These are phyloP conservation scores for Zalaria obscura DNA, from an alignment of 2,329 filamentous ascomycete species.

Conservation along the genomic window DNA sequence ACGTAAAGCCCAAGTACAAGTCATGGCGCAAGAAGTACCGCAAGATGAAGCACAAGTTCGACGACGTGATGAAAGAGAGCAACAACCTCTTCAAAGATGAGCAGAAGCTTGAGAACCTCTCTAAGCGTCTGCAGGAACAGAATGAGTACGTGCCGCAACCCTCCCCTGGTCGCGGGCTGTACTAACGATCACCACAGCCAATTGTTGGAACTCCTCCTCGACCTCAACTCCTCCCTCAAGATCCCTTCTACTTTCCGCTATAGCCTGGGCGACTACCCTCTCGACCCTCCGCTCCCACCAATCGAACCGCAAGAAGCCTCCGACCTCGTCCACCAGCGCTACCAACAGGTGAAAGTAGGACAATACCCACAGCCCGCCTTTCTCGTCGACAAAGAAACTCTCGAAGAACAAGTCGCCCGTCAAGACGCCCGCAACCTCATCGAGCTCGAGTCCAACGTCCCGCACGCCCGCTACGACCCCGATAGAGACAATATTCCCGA, in stretches of 20 bases:
- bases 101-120: conserved; percentile 65
- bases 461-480: conserved; percentile 16
- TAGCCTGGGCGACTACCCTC: conserved; percentile 39
- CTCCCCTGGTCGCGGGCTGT: background rate
- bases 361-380: conserved; percentile 16
- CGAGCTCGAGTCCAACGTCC: conserved; percentile 24
- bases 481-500: conserved; percentile 15
- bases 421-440: conserved; percentile 17
- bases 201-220: conserved; percentile 73
- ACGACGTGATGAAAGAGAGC: conserved; percentile 63
- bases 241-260: conserved; percentile 62
- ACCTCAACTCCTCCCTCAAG: conserved; percentile 74
- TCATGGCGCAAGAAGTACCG: conserved; percentile 68
- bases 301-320: conserved; percentile 18
- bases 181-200: conserved; percentile 42
- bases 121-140: conserved; percentile 73
- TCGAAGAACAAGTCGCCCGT: conserved; percentile 16
- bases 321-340: conserved; percentile 17
- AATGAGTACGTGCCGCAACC: conserved; percentile 59
- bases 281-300: conserved; percentile 28
- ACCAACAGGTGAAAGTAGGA: conserved; percentile 18
- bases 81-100: conserved; percentile 72
- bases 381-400: conserved; percentile 15
- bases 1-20: conserved; percentile 19
- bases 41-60: conserved; percentile 72